A percentile compares a stretch with the other conserved stretches of the same genome.
Evolutionary conservation across 768 basidiomycete genomes (phyloP).

Genomic region (Russula lepida): DNA sequence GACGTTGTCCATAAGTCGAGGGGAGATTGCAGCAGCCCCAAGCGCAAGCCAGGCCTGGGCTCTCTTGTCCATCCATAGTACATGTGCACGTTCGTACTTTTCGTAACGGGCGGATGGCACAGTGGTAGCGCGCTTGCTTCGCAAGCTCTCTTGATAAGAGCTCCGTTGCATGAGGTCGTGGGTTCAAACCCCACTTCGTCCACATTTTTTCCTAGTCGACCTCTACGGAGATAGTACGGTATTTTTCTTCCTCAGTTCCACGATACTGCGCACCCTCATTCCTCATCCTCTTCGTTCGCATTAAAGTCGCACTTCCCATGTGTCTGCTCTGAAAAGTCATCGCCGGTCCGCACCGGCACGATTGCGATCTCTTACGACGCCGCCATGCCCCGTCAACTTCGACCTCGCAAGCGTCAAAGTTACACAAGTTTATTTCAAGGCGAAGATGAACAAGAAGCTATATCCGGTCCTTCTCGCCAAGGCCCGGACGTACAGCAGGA

Average conservation of each 20-base stretch:
- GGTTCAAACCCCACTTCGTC: constrained; percentile 21
- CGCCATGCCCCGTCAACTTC: constrained; percentile 47
- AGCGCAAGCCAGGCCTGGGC: too few species aligned
- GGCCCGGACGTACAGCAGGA: constrained; percentile 27
- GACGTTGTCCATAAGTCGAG: too few species aligned
- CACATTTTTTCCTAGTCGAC: constrained; percentile 6
- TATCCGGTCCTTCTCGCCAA: constrained; percentile 35
- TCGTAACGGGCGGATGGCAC: constrained; percentile 15
- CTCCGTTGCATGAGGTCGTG: constrained; percentile 18
- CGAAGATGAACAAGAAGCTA: constrained; percentile 27
- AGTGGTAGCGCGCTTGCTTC: constrained; percentile 22
- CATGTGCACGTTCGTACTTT: neutral
- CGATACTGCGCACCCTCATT: too few species aligned
- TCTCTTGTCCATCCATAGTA: too few species aligned
- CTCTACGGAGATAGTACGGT: too few species aligned
- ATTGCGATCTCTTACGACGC: neutral
- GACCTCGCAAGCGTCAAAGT: constrained; percentile 45
- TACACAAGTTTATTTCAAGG: constrained; percentile 37
- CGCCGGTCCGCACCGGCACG: neutral
- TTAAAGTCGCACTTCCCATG: too few species aligned
- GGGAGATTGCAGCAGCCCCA: too few species aligned
- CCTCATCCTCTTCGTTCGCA: too few species aligned
- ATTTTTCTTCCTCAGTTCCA: too few species aligned
- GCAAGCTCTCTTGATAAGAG: constrained; percentile 10
- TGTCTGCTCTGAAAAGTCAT: too few species aligned